Evolutionary conservation across 768 basidiomycete species (phyloP).

Genomic region (Collybia sp.): DNA sequence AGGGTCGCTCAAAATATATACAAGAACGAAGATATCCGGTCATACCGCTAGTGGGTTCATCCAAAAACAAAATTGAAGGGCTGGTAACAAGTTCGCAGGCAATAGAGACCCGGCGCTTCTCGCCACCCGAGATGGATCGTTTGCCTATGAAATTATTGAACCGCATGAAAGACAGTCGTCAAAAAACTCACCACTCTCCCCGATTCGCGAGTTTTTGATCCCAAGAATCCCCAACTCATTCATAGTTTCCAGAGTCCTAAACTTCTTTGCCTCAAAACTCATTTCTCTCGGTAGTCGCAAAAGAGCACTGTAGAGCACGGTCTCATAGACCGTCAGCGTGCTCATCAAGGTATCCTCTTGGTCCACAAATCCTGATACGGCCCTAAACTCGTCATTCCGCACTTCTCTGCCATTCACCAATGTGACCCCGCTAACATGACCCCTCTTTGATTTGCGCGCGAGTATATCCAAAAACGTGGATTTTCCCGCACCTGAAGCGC

Average conservation of each 20-base stretch:
- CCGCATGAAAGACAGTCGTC: not conserved
- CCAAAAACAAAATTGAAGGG: constrained; percentile 92
- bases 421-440: constrained; percentile 65
- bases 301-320: constrained; percentile 89
- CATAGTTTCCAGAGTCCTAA: constrained; percentile 91
- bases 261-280: constrained; percentile 94
- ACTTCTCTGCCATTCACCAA: constrained; percentile 86
- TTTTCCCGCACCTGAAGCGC: constrained; percentile 94
- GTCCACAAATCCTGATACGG: constrained; percentile 92
- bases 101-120: constrained; percentile 94
- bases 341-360: constrained; percentile 98
- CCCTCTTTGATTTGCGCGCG: constrained; percentile 85
- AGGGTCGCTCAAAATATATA: not conserved
- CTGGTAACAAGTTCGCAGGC: constrained; percentile 98
- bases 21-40: not conserved
- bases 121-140: constrained; percentile 93
- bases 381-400: constrained; percentile 68
- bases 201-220: constrained; percentile 88
- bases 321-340: constrained; percentile 97
- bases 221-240: constrained; percentile 90
- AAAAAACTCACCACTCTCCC: constrained; percentile 63
- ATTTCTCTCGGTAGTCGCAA: constrained; percentile 90
- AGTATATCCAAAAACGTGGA: constrained; percentile 96
- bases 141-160: constrained; percentile 42
- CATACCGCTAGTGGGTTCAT: constrained; percentile 94